A percentile compares a stretch with the other conserved stretches of the same genome.
These are phyloP conservation scores for Epichloe coenophiala DNA, from an alignment of 2,329 filamentous ascomycete genomes.

Conservation along the genomic window DNA sequence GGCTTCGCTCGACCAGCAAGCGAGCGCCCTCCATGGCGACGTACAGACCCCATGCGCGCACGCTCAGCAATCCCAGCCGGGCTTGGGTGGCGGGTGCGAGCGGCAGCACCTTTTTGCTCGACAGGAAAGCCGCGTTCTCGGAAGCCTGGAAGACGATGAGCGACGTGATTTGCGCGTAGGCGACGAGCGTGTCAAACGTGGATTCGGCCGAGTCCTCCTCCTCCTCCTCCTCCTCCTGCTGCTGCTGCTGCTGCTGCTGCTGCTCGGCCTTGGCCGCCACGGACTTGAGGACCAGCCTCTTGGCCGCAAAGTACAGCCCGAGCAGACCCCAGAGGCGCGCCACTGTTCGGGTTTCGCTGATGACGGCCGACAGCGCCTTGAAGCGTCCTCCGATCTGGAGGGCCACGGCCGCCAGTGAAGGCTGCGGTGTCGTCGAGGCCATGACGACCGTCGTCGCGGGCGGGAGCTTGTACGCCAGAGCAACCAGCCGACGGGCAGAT, in stretches of 20 bases:
- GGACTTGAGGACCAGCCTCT: conserved; percentile 28
- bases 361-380: conserved; percentile 47
- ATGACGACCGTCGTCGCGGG: conserved; percentile 34
- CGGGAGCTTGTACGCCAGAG: conserved; percentile 38
- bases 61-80: conserved; percentile 57
- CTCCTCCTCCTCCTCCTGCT: no score
- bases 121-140: conserved; percentile 74
- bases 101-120: conserved; percentile 59
- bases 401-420: conserved; percentile 27
- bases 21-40: conserved; percentile 63
- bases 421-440: conserved; percentile 21
- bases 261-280: conserved; percentile 8
- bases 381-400: conserved; percentile 39
- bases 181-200: conserved; percentile 33
- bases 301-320: conserved; percentile 57
- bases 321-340: conserved; percentile 64
- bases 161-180: conserved; percentile 53
- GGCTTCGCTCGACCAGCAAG: conserved; percentile 36
- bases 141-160: conserved; percentile 62
- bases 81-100: conserved; percentile 42
- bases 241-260: no score
- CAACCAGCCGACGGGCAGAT: conserved; percentile 36
- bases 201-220: conserved; percentile 17
- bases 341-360: conserved; percentile 61
- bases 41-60: conserved; percentile 67